Evolutionary conservation across 176 grass and related monocot species (phyloP).

Genomic region (Lolium perenne): DNA sequence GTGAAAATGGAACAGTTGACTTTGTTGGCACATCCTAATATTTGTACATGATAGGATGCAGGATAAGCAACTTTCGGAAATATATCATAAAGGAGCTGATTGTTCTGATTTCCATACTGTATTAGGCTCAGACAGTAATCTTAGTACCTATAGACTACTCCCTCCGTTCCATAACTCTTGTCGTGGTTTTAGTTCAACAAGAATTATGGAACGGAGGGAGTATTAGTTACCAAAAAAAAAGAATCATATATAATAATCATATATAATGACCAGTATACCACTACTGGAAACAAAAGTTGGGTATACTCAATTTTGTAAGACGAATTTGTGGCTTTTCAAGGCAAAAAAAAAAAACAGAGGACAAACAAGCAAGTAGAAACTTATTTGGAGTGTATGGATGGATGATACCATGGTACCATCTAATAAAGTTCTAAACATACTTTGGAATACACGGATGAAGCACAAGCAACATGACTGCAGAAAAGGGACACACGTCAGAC

Average conservation of each 20-base stretch:
- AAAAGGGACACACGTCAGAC: background rate
- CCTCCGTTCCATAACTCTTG: no score
- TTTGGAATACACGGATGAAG: background rate
- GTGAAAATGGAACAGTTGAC: background rate
- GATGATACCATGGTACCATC: background rate
- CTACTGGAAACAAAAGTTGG: background rate
- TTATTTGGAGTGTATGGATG: background rate
- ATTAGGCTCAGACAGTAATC: background rate
- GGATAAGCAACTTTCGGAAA: constrained; percentile 4
- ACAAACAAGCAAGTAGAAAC: background rate
- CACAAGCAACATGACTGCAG: background rate
- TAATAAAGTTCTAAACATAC: background rate
- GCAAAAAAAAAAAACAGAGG: no score
- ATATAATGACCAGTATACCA: background rate
- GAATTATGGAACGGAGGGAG: no score
- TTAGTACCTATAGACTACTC: background rate
- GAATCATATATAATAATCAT: background rate
- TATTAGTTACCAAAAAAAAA: background rate
- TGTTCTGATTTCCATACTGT: background rate
- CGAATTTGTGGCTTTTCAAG: background rate
- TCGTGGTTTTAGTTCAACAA: no score
- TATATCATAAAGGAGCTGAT: background rate
- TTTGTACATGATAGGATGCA: background rate
- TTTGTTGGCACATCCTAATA: background rate
- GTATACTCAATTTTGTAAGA: background rate